phyloP scores from a whole-genome alignment of 176 grass and related monocot species.

The Lolium rigidum region DNA sequence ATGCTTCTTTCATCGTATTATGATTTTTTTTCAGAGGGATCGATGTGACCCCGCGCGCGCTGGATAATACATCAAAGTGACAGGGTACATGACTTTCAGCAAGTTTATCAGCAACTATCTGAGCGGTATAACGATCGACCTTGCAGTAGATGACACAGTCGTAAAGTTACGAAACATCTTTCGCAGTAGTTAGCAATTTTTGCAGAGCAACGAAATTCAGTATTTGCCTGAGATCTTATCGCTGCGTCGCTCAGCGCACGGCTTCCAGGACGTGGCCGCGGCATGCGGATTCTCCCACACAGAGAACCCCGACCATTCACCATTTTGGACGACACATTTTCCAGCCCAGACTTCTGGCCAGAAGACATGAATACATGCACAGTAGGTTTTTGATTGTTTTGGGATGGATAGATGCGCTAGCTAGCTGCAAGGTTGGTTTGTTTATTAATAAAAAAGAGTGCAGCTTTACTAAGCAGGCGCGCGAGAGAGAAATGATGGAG shows the following conservation, averaged over 20 bases:
- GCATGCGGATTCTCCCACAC: conserved; percentile 96
- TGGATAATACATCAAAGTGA: neutral
- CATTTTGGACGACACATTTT: no score
- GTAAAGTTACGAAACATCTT: neutral
- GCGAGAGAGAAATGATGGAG: no score
- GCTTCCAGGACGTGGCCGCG: conserved; percentile 82
- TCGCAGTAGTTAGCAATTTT: neutral
- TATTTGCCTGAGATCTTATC: conserved; percentile 79
- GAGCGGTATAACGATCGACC: neutral
- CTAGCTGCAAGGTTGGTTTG: no score
- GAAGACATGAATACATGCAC: no score
- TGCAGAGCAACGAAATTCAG: neutral
- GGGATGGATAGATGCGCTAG: no score
- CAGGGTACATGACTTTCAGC: neutral
- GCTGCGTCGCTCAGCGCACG: conserved; percentile 68
- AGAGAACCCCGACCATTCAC: conserved; percentile 63
- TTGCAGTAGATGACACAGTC: neutral
- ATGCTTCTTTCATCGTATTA: no score
- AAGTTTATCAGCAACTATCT: neutral
- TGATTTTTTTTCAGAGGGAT: no score
- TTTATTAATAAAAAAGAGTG: no score
- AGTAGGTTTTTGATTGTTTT: no score
- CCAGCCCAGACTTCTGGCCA: no score
- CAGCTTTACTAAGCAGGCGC: no score
- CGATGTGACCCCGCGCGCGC: no score